Evolutionary conservation across 1,284 basidiomycete genomes (phyloP).

Genomic region (Schizopora paradoxa): DNA sequence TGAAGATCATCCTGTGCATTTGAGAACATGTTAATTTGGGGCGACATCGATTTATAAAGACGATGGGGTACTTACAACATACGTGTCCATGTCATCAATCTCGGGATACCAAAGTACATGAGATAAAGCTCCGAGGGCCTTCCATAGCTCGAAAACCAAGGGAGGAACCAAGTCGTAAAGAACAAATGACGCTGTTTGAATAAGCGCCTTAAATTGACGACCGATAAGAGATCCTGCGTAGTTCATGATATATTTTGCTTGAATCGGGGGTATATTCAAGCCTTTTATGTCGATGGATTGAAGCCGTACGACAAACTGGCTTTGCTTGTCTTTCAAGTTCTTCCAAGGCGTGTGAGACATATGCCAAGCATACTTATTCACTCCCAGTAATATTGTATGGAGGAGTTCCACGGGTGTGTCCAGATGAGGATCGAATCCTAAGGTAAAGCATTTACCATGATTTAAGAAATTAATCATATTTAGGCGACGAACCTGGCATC

Average conservation of each 20-base stretch:
- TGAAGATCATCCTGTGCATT: constrained; percentile 26
- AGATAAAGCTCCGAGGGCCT: constrained; percentile 29
- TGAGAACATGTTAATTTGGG: too few species aligned
- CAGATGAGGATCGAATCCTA: constrained; percentile 28
- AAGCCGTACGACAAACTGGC: constrained; percentile 26
- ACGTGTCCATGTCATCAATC: constrained; percentile 30
- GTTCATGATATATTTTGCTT: constrained; percentile 32
- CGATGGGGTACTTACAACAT: constrained; percentile 25
- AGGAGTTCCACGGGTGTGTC: constrained; percentile 35
- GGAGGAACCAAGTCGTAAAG: constrained; percentile 24
- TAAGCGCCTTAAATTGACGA: constrained; percentile 36
- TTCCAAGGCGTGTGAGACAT: constrained; percentile 23
- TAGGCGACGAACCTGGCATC: background rate
- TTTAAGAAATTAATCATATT: constrained; percentile 9
- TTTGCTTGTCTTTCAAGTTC: constrained; percentile 21
- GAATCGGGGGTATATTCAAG: constrained; percentile 27
- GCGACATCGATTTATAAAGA: background rate
- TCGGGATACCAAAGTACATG: constrained; percentile 32
- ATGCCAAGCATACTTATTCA: constrained; percentile 37
- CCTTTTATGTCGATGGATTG: constrained; percentile 27
- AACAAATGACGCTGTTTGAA: constrained; percentile 31
- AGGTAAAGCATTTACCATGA: constrained; percentile 7
- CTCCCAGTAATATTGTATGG: constrained; percentile 33
- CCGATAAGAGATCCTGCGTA: constrained; percentile 36
- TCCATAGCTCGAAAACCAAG: constrained; percentile 26